These are phyloP conservation scores for Trichoderma koningiopsis DNA, from an alignment of 2,329 filamentous ascomycete species.

Conservation along the genomic window DNA sequence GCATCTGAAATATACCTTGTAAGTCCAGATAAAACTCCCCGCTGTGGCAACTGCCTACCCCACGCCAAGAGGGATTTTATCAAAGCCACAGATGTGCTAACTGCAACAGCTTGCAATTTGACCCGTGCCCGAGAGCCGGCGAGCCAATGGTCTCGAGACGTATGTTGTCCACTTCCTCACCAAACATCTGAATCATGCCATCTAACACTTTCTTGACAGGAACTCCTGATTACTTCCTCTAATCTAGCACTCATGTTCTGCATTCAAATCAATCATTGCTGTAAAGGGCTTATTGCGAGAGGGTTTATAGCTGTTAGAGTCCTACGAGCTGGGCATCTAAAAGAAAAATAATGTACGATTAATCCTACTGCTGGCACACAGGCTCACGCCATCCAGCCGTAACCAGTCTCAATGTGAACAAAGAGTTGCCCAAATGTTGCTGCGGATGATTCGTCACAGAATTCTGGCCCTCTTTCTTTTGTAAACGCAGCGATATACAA, in stretches of 20 bases:
- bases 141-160: constrained; percentile 98
- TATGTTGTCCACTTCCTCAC: constrained; percentile 43
- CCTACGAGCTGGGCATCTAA: constrained; percentile 30
- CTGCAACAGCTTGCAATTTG: constrained; percentile 84
- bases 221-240: constrained; percentile 99
- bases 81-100: constrained; percentile 32
- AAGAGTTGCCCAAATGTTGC: constrained; percentile 23
- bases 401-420: constrained; percentile 26
- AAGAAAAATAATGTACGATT: constrained; percentile 36
- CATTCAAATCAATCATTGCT: constrained; percentile 32
- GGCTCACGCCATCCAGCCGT: constrained; percentile 26
- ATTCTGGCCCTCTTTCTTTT: background rate
- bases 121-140: constrained; percentile 93
- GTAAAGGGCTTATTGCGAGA: constrained; percentile 28
- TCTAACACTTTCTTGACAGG: constrained; percentile 44
- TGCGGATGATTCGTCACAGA: background rate
- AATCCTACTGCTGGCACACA: constrained; percentile 31
- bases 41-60: background rate
- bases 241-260: constrained; percentile 41
- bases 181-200: constrained; percentile 9
- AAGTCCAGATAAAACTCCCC: constrained; percentile 31
- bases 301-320: constrained; percentile 29
- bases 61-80: background rate
- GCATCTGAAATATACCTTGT: constrained; percentile 99
- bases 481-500: background rate